These are phyloP conservation scores for Purpureocillium takamizusanense DNA, from an alignment of 2,329 filamentous ascomycete genomes.

Conservation along the genomic window DNA sequence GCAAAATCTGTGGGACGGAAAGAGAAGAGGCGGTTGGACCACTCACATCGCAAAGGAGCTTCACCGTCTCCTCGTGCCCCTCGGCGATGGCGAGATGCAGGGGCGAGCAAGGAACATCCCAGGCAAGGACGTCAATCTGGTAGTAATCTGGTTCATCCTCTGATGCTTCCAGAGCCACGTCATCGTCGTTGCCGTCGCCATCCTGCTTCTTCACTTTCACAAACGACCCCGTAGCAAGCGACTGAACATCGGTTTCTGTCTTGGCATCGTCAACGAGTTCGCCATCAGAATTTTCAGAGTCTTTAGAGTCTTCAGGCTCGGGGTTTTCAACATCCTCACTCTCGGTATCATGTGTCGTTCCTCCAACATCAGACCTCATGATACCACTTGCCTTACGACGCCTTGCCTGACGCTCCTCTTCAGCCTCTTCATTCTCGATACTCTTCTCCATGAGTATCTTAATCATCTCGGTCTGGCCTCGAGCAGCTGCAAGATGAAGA, in stretches of 20 bases:
- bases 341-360: slow-evolving; percentile 7
- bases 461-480: slow-evolving; percentile 61
- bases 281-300: slow-evolving; percentile 32
- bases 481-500: slow-evolving; percentile 69
- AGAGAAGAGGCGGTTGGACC: neutral
- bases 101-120: slow-evolving; percentile 67
- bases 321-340: slow-evolving; percentile 4
- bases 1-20: neutral
- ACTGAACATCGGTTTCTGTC: slow-evolving; percentile 40
- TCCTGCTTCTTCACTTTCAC: slow-evolving; percentile 51
- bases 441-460: slow-evolving; percentile 66
- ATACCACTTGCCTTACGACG: slow-evolving; percentile 26
- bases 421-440: slow-evolving; percentile 60
- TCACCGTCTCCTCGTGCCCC: slow-evolving; percentile 61
- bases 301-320: slow-evolving; percentile 15
- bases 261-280: slow-evolving; percentile 36
- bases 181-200: slow-evolving; percentile 18
- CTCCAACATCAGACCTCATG: slow-evolving; percentile 10
- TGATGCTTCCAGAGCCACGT: slow-evolving; percentile 41
- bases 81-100: slow-evolving; percentile 71
- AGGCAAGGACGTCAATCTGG: slow-evolving; percentile 68
- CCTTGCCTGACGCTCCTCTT: slow-evolving; percentile 48
- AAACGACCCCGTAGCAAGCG: slow-evolving; percentile 61
- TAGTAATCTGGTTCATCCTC: slow-evolving; percentile 69
- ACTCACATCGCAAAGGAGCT: slow-evolving; percentile 53